phyloP scores from a whole-genome alignment of 768 basidiomycete species.

The Albatrellus ellisii region DNA sequence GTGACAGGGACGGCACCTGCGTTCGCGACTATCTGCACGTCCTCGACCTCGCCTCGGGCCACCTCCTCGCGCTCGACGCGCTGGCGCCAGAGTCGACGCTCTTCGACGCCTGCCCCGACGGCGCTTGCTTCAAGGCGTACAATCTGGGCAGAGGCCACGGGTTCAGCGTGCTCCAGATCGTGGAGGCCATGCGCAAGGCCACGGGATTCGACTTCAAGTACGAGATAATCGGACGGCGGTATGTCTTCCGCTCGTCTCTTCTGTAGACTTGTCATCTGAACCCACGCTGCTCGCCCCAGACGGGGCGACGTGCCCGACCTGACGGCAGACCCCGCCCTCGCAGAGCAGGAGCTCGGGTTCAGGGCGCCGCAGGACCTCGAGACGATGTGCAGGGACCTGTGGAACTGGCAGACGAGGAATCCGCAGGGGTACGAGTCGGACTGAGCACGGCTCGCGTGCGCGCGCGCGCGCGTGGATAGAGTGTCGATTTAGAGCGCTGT shows the following conservation, averaged over 20 bases:
- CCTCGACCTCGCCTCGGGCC: conserved; percentile 89
- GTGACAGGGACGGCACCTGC: conserved; percentile 80
- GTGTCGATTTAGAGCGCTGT: no score
- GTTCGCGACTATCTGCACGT: conserved; percentile 94
- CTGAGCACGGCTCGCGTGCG: not conserved
- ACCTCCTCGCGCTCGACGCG: conserved; percentile 83
- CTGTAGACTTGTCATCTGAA: not conserved
- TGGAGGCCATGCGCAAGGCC: conserved; percentile 88
- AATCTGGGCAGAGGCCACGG: conserved; percentile 93
- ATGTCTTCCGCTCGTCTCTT: conserved; percentile 18
- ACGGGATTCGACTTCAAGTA: conserved; percentile 82
- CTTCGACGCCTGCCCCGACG: conserved; percentile 41
- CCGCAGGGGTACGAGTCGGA: conserved; percentile 52
- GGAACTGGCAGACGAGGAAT: conserved; percentile 98
- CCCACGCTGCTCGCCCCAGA: conserved; percentile 26
- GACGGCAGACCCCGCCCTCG: conserved; percentile 85
- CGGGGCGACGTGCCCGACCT: conserved; percentile 94
- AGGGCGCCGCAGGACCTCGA: conserved; percentile 68
- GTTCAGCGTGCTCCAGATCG: conserved; percentile 85
- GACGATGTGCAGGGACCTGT: conserved; percentile 91
- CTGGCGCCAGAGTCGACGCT: conserved; percentile 46
- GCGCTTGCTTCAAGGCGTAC: conserved; percentile 79
- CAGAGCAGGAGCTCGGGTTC: conserved; percentile 90
- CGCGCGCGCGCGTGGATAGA: no score
- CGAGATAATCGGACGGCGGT: conserved; percentile 87